These are phyloP conservation scores for Phytophthora multivora DNA, from an alignment of 352 stramenopile genomes.

Conservation along the genomic window DNA sequence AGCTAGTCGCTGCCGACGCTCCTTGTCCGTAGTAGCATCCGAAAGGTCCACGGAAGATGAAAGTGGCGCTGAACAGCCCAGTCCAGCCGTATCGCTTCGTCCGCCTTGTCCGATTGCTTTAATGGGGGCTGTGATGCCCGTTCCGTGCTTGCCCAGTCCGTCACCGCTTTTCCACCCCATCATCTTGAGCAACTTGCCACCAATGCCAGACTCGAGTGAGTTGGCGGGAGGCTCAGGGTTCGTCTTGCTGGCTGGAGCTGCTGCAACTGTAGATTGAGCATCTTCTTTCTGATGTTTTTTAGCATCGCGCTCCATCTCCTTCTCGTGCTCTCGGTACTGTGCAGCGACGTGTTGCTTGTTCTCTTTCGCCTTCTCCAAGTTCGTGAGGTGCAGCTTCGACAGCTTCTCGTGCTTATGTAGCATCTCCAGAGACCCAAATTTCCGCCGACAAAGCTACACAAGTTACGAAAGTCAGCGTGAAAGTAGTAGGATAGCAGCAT, in stretches of 20 bases:
- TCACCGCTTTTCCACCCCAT: slow-evolving; percentile 89
- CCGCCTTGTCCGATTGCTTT: slow-evolving; percentile 40
- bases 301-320: slow-evolving; percentile 39
- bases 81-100: slow-evolving; percentile 52
- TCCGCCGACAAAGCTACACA: slow-evolving; percentile 73
- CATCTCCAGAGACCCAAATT: slow-evolving; percentile 76
- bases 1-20: slow-evolving; percentile 63
- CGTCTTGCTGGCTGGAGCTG: not conserved
- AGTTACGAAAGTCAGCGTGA: not conserved
- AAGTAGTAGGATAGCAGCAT: not conserved
- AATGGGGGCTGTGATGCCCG: slow-evolving; percentile 76
- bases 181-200: slow-evolving; percentile 87
- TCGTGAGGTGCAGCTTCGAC: slow-evolving; percentile 76
- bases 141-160: slow-evolving; percentile 81
- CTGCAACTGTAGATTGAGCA: not conserved
- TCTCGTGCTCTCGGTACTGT: slow-evolving; percentile 67
- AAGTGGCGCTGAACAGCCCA: slow-evolving; percentile 46
- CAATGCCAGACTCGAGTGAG: slow-evolving; percentile 66
- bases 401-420: slow-evolving; percentile 81
- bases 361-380: slow-evolving; percentile 77
- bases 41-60: slow-evolving; percentile 47
- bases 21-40: slow-evolving; percentile 60
- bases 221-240: slow-evolving; percentile 13
- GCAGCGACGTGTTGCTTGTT: slow-evolving; percentile 68
- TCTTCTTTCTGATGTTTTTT: slow-evolving; percentile 41